Conservation (phyloP, 2,329 filamentous ascomycete genomes). For the Penicillium sp. region DNA sequence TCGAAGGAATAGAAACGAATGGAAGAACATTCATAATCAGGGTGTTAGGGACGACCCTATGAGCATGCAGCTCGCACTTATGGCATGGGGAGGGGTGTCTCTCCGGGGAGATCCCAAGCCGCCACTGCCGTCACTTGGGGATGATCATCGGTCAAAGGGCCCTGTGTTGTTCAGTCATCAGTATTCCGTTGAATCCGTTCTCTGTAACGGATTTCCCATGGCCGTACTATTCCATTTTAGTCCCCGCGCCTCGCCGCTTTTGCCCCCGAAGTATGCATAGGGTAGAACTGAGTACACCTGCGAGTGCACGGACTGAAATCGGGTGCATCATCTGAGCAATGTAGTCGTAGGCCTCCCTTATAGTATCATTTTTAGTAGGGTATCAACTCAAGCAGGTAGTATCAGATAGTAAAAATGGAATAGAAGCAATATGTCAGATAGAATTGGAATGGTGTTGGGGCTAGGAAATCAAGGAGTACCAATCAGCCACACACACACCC, state of each 20-base stretch:
- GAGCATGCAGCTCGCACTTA: not conserved
- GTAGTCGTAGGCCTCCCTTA: too few species aligned
- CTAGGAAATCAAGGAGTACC: too few species aligned
- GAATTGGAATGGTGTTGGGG: too few species aligned
- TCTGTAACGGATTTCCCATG: not conserved
- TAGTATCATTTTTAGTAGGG: too few species aligned
- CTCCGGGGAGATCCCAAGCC: not conserved
- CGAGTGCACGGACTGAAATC: not conserved
- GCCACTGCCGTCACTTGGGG: constrained; percentile 1
- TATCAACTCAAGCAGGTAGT: too few species aligned
- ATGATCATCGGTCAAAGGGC: not conserved
- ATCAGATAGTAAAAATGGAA: too few species aligned
- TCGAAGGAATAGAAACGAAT: not conserved
- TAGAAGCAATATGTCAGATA: too few species aligned
- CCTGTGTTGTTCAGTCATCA: not conserved
- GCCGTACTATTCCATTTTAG: not conserved
- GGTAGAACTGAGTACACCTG: not conserved
- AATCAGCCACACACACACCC: too few species aligned
- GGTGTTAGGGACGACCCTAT: not conserved
- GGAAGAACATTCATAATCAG: not conserved
- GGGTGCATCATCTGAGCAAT: not conserved
- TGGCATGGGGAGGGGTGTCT: not conserved
- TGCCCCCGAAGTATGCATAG: not conserved
- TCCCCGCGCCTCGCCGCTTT: not conserved
- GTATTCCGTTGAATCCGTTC: not conserved